phyloP scores from a whole-genome alignment of 2,329 filamentous ascomycete genomes.

The Elsinoe perseae region DNA sequence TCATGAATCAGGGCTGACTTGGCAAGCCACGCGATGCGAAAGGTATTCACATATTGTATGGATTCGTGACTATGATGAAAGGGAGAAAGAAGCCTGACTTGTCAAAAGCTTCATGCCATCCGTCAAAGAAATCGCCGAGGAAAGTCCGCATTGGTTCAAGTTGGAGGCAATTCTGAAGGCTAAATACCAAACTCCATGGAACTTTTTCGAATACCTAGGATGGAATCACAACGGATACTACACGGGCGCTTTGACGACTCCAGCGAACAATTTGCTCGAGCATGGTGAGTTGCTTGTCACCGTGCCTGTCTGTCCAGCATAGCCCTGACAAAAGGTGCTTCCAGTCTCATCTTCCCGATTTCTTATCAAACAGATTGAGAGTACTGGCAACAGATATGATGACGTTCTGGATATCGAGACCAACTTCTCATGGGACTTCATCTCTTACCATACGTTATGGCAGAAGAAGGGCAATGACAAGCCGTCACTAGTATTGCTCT shows the following conservation, averaged over 20 bases:
- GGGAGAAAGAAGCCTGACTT: not conserved
- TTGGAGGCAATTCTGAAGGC: not conserved
- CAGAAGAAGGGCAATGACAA: not conserved
- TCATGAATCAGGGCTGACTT: not conserved
- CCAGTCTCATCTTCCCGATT: slow-evolving; percentile 3
- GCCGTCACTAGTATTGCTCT: not conserved
- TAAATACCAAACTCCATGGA: not conserved
- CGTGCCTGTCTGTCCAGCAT: not conserved
- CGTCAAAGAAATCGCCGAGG: not conserved
- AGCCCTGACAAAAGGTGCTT: not conserved
- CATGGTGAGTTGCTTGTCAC: not conserved
- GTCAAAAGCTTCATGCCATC: slow-evolving; percentile 6
- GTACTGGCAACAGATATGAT: not conserved
- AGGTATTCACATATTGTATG: slow-evolving; percentile 5
- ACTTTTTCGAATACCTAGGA: not conserved
- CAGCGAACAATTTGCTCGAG: not conserved
- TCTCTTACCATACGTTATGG: not conserved
- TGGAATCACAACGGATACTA: slow-evolving; percentile 8
- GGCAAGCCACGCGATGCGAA: not conserved
- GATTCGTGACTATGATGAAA: not conserved
- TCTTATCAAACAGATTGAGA: slow-evolving; percentile 4
- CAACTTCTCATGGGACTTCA: slow-evolving; percentile 1
- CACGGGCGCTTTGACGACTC: not conserved
- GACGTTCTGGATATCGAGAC: not conserved
- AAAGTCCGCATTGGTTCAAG: not conserved